Conservation (phyloP, 2,329 filamentous ascomycete genomes). For the Aspergillus brasiliensis region DNA sequence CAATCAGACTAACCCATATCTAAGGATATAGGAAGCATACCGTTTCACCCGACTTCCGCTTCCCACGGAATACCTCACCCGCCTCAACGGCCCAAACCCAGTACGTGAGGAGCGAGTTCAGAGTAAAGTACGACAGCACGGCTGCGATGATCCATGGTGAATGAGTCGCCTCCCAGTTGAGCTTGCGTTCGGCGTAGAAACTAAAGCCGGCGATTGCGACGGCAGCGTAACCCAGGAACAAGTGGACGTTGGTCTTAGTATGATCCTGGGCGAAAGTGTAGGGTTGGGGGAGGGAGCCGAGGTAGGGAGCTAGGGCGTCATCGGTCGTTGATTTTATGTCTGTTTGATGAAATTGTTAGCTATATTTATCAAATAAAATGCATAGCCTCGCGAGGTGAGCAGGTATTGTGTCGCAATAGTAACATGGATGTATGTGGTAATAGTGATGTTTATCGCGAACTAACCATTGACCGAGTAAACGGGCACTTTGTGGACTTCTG, state of each 20-base stretch:
- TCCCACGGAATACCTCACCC: conserved; percentile 78
- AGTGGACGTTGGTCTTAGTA: conserved; percentile 76
- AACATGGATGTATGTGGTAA: not conserved
- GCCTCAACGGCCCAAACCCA: conserved; percentile 87
- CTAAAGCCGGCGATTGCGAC: conserved; percentile 78
- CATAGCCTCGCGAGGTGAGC: not conserved
- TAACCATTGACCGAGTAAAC: conserved; percentile 50
- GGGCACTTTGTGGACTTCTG: conserved; percentile 42
- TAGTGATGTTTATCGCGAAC: conserved; percentile 14
- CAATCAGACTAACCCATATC: not conserved
- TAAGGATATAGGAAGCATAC: conserved; percentile 27
- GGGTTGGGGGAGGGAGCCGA: conserved; percentile 72
- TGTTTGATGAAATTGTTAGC: conserved; percentile 39
- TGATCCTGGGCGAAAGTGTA: conserved; percentile 76
- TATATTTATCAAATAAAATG: conserved; percentile 1
- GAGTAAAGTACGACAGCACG: conserved; percentile 73
- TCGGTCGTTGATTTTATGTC: conserved; percentile 97
- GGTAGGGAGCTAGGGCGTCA: conserved; percentile 90
- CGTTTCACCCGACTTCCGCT: conserved; percentile 67
- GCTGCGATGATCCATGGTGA: conserved; percentile 72
- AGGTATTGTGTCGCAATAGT: not conserved
- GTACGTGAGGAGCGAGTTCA: conserved; percentile 76
- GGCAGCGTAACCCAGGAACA: conserved; percentile 79
- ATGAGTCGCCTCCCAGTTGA: conserved; percentile 86
- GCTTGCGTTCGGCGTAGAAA: conserved; percentile 88